phyloP scores from a whole-genome alignment of 768 basidiomycete genomes.

The Dictyophora rubrovolvata region DNA sequence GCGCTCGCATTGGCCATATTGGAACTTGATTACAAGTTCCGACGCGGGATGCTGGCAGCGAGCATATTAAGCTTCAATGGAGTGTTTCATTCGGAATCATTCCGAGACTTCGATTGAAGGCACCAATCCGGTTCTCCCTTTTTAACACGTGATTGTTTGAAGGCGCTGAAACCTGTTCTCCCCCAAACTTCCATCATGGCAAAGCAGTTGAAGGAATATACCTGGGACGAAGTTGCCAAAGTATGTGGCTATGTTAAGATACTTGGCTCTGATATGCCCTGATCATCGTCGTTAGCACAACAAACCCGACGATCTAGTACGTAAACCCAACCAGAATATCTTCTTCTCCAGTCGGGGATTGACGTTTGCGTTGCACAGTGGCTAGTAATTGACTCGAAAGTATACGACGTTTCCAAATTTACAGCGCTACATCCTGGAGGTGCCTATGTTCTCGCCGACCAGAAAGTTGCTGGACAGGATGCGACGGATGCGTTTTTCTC shows the following conservation, averaged over 20 bases:
- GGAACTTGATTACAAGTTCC: no score
- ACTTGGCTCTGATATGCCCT: background rate
- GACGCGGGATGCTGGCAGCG: no score
- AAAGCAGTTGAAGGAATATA: constrained; percentile 26
- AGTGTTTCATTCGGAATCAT: no score
- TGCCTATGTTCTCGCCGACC: constrained; percentile 56
- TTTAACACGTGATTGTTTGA: no score
- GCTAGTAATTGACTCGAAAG: constrained; percentile 72
- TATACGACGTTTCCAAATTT: constrained; percentile 76
- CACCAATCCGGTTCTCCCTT: no score
- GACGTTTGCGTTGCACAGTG: constrained; percentile 37
- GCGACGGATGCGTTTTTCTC: constrained; percentile 78
- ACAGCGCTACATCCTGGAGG: constrained; percentile 81
- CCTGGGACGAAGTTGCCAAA: constrained; percentile 55
- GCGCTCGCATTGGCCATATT: no score
- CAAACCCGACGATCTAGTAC: constrained; percentile 69
- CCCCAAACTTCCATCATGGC: constrained; percentile 10
- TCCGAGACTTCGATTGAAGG: no score
- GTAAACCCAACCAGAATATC: constrained; percentile 17
- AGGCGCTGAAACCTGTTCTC: no score
- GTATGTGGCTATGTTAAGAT: constrained; percentile 26
- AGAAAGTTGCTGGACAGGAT: constrained; percentile 62
- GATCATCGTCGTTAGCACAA: constrained; percentile 53
- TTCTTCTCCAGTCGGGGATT: background rate
- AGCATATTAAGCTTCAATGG: no score